These are phyloP conservation scores for Bolboschoenus planiculmis DNA, from an alignment of 176 grass and related monocot genomes.

Conservation along the genomic window DNA sequence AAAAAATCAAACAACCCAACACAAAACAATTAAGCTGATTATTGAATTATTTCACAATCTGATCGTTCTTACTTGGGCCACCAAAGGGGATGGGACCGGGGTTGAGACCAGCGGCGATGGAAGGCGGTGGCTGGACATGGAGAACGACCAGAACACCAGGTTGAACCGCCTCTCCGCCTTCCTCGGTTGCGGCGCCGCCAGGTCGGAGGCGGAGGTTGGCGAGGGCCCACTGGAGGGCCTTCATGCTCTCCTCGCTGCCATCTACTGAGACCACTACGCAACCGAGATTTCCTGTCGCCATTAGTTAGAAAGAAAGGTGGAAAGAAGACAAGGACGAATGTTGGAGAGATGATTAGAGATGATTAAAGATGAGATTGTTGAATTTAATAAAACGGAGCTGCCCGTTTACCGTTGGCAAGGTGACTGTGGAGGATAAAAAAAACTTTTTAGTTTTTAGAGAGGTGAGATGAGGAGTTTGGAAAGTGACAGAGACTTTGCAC, in stretches of 20 bases:
- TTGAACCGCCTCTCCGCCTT: slow-evolving; percentile 31
- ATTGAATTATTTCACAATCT: neutral
- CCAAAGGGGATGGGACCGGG: slow-evolving; percentile 86
- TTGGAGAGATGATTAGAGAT: neutral
- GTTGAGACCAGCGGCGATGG: slow-evolving; percentile 67
- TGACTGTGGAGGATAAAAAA: neutral
- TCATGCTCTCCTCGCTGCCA: slow-evolving; percentile 98
- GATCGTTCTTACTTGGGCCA: slow-evolving; percentile 60
- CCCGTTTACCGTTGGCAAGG: neutral
- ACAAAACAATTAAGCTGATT: neutral
- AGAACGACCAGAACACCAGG: slow-evolving; percentile 51
- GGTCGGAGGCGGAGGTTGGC: slow-evolving; percentile 67
- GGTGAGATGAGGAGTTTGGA: neutral
- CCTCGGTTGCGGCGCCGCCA: neutral
- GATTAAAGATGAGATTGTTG: neutral
- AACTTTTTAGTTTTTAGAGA: neutral
- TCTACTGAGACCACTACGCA: slow-evolving; percentile 86
- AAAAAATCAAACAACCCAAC: neutral
- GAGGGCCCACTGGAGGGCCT: slow-evolving; percentile 77
- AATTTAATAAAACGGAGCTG: neutral
- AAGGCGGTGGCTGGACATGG: slow-evolving; percentile 63
- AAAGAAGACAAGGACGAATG: neutral
- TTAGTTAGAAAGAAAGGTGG: neutral
- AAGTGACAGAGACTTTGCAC: neutral
- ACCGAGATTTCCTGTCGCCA: slow-evolving; percentile 70